These are phyloP conservation scores for Elsinoe ampelina DNA, from an alignment of 2,329 filamentous ascomycete species.

Conservation along the genomic window DNA sequence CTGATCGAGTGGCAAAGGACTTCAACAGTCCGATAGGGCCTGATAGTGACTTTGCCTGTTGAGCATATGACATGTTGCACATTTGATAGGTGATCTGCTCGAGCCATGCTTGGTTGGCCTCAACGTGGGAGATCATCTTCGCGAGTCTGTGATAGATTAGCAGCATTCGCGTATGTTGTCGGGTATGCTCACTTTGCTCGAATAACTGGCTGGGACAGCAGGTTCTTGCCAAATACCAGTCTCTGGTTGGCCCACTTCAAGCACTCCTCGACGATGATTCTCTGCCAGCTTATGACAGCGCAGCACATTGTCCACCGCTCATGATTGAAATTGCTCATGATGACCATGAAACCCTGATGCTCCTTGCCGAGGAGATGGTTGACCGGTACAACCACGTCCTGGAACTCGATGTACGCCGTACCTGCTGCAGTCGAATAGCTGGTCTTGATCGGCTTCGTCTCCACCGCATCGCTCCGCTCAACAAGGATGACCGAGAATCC, in stretches of 20 bases:
- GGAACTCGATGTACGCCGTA: constrained; percentile 71
- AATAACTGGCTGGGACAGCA: constrained; percentile 77
- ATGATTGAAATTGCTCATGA: constrained; percentile 84
- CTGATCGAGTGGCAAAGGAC: constrained; percentile 63
- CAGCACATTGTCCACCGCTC: constrained; percentile 34
- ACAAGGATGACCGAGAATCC: constrained; percentile 71
- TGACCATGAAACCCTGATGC: constrained; percentile 76
- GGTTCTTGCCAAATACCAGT: constrained; percentile 70
- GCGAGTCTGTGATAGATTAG: constrained; percentile 46
- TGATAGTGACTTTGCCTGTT: constrained; percentile 65
- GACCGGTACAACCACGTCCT: constrained; percentile 77
- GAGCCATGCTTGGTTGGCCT: constrained; percentile 78
- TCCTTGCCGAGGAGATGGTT: constrained; percentile 71
- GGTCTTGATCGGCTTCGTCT: constrained; percentile 71
- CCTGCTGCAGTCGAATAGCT: constrained; percentile 71
- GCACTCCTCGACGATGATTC: constrained; percentile 69
- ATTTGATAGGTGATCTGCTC: constrained; percentile 82
- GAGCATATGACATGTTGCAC: constrained; percentile 70
- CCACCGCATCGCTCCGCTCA: constrained; percentile 61
- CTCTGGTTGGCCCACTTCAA: constrained; percentile 85
- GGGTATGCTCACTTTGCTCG: constrained; percentile 49
- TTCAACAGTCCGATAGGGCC: constrained; percentile 79
- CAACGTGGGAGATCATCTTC: constrained; percentile 74
- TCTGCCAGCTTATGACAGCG: constrained; percentile 54
- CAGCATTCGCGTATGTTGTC: constrained; percentile 28